Conservation (phyloP, 805 yeast species). For the Ogataea parapolymorpha region DNA sequence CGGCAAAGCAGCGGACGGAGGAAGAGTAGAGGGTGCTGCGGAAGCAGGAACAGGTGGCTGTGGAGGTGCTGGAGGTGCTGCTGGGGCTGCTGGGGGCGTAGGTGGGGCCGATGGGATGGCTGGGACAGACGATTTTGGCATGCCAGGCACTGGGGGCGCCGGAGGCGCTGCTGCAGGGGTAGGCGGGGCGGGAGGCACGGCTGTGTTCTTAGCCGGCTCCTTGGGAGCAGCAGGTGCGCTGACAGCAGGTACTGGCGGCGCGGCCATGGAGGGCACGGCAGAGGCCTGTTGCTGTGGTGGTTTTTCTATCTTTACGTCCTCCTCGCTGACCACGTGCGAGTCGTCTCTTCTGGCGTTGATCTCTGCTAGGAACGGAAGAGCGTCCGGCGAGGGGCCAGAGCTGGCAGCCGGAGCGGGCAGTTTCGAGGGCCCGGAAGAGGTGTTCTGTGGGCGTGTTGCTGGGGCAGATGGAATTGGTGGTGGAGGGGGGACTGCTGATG, state of each 20-base stretch:
- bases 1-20: conserved; percentile 1
- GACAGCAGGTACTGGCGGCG: conserved; percentile 6
- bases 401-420: conserved; percentile 31
- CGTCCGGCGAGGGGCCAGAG: conserved; percentile 34
- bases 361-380: conserved; percentile 55
- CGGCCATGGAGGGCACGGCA: conserved; percentile 7
- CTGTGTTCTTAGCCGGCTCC: background rate
- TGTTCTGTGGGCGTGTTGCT: conserved; percentile 19
- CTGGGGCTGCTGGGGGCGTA: conserved; percentile 17
- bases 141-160: background rate
- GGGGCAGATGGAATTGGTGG: conserved; percentile 23
- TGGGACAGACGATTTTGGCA: conserved; percentile 1
- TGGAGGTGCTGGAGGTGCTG: conserved; percentile 25
- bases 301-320: conserved; percentile 10
- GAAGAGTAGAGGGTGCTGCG: background rate
- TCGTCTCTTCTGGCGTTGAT: conserved; percentile 56
- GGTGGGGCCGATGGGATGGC: conserved; percentile 7
- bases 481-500: background rate
- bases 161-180: conserved; percentile 21
- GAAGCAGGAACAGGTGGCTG: conserved; percentile 12
- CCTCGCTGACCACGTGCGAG: conserved; percentile 43
- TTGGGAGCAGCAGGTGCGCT: conserved; percentile 2
- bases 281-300: conserved; percentile 22
- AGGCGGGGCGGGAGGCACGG: conserved; percentile 7
- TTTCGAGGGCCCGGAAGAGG: conserved; percentile 25